Conservation (phyloP, 805 yeast species). For the Candida tallmaniae region DNA sequence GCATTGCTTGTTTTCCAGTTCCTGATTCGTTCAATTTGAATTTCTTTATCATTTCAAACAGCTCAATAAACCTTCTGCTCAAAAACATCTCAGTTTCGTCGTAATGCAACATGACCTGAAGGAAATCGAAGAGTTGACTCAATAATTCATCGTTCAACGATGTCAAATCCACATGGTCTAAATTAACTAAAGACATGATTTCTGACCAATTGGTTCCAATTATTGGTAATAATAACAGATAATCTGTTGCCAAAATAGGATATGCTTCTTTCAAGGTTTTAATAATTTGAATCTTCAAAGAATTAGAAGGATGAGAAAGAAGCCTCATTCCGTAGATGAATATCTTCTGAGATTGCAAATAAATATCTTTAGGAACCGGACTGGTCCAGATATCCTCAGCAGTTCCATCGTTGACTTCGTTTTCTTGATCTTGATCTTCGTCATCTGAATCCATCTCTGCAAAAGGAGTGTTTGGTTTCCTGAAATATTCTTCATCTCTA, state of each 20-base stretch:
- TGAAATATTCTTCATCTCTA: conserved; percentile 34
- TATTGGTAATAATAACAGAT: conserved; percentile 26
- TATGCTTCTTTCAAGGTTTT: conserved; percentile 33
- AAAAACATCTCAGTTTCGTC: conserved; percentile 47
- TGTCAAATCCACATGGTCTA: too few relatives aligned
- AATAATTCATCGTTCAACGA: too few relatives aligned
- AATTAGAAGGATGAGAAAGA: conserved; percentile 60
- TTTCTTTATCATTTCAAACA: conserved; percentile 30
- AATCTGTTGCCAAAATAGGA: conserved; percentile 29
- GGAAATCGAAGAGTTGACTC: too few relatives aligned
- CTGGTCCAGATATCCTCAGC: conserved; percentile 52
- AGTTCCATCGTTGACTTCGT: conserved; percentile 13
- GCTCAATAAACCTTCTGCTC: conserved; percentile 40
- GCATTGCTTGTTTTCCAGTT: neutral
- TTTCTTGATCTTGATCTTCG: conserved; percentile 20
- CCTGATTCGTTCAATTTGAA: neutral
- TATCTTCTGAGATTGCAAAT: conserved; percentile 55
- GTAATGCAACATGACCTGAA: too few relatives aligned
- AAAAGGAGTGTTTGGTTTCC: conserved; percentile 35
- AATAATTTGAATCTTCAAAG: conserved; percentile 54
- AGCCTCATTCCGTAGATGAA: conserved; percentile 65
- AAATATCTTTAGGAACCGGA: conserved; percentile 58
- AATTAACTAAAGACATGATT: conserved; percentile 13
- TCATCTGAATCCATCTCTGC: conserved; percentile 20
- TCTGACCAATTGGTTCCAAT: conserved; percentile 32